A percentile compares a stretch with the other conserved stretches of the same genome.
phyloP scores from a whole-genome alignment of 768 basidiomycete species.

The Pisolithus orientalis region DNA sequence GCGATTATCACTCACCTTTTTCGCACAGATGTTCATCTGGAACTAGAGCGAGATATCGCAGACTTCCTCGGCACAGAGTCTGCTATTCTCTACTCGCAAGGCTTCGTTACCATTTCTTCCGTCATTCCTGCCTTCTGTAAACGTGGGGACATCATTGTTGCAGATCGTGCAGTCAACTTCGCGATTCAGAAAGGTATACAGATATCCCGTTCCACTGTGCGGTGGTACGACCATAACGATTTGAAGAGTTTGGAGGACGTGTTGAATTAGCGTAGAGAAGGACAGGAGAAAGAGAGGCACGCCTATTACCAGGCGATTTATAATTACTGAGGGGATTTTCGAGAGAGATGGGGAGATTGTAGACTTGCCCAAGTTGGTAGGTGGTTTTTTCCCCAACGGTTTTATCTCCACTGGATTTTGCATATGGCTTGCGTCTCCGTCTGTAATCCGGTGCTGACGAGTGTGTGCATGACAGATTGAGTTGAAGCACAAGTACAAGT shows the following conservation, averaged over 20 bases:
- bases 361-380: conserved; percentile 85
- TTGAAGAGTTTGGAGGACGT: conserved; percentile 86
- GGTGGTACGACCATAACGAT: conserved; percentile 97
- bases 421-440: neutral
- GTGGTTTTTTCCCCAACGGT: conserved; percentile 20
- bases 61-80: conserved; percentile 86
- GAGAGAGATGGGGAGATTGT: conserved; percentile 91
- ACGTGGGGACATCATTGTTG: conserved; percentile 96
- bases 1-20: neutral
- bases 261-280: conserved; percentile 73
- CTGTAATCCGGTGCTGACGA: neutral
- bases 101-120: conserved; percentile 85
- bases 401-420: neutral
- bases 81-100: conserved; percentile 90
- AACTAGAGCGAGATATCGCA: conserved; percentile 83
- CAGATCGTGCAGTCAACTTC: conserved; percentile 94
- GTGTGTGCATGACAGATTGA: conserved; percentile 58
- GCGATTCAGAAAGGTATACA: conserved; percentile 94
- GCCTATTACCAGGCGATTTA: conserved; percentile 86
- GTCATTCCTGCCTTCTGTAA: conserved; percentile 98
- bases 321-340: conserved; percentile 95
- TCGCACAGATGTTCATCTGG: conserved; percentile 78
- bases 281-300: conserved; percentile 79
- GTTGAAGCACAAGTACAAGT: conserved; percentile 93
- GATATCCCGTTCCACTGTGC: conserved; percentile 83